Base-by-base conservation (phyloP, 1,284 basidiomycete species). In the Testicularia cyperi region DNA sequence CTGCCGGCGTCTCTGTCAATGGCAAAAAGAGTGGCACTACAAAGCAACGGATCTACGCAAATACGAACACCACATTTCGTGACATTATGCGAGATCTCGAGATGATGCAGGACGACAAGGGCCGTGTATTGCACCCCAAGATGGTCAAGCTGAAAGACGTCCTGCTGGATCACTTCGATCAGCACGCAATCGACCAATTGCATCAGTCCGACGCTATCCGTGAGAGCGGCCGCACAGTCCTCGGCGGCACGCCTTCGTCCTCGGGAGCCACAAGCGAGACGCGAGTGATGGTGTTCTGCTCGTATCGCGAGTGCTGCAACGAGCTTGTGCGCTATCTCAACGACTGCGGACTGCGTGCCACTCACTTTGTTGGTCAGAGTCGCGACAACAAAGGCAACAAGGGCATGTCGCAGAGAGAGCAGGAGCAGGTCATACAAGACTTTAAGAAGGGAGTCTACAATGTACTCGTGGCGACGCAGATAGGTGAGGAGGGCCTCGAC, bases 401-500 rank as follows among this genome's bases (percentile, higher is more conserved):
- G 72, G 95, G 95, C 2, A 83, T 94, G 65, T 85, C 84, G 8
- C 95, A 98, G 78, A 90, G 86, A 74, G 86, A 94, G 64, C 95
- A 98, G 77, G 82, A 94, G 32, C 85, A 91, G 86, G 81, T 88
- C 25, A 89, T 98, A 65, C 79, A 84, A 44, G 84, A 85, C 51
- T 98, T 98, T 81, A 92, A 92, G 77, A 79, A 80, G 3, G 91
- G 90, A 23, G 86, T 86, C 46, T 90, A 84, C 78, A 97, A 98
- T 67, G 86, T 97, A 23, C 80, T 99, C 5, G 94, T 99, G 2
- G 88, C 94, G 1, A 98, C 95, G 0, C 95, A 88, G 3, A 92
- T 99, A 48, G 95, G 95, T 22, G 95, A 99, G 79, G 95, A 99
- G 78, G 95, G 95, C 54, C 81, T 99, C n/a, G 95, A 99, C 76